Evolutionary conservation across 345 rosid genomes (phyloP).

Genomic region (Melaleuca quinquenervia): DNA sequence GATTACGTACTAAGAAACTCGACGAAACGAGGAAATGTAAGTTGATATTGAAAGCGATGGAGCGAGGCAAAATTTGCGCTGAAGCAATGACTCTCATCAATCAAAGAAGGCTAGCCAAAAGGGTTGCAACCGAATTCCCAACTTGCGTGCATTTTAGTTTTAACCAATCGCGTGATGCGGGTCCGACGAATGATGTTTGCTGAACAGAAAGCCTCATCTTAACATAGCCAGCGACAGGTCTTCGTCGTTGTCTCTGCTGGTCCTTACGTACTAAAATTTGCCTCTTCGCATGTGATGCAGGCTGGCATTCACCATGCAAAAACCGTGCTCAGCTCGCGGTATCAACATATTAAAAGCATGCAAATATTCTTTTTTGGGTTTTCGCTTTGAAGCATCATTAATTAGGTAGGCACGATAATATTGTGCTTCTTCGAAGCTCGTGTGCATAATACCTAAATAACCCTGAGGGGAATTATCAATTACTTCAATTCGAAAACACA

Average conservation of each 20-base stretch:
- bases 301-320: neutral
- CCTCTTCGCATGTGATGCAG: neutral
- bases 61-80: neutral
- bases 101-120: neutral
- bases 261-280: neutral
- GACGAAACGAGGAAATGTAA: neutral
- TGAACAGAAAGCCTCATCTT: neutral
- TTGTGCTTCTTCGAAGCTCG: too few relatives aligned
- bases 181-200: neutral
- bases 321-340: neutral
- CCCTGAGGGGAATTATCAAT: too few relatives aligned
- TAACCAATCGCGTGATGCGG: neutral
- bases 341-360: neutral
- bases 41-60: neutral
- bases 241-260: neutral
- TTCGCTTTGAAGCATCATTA: neutral
- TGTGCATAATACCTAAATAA: too few relatives aligned
- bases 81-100: neutral
- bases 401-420: neutral
- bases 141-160: neutral
- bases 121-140: neutral
- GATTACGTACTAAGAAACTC: neutral
- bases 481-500: too few relatives aligned
- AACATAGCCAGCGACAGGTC: neutral
- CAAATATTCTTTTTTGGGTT: neutral